Base-by-base conservation (phyloP, 495 filamentous ascomycete species). In the Hyaloscypha variabilis region DNA sequence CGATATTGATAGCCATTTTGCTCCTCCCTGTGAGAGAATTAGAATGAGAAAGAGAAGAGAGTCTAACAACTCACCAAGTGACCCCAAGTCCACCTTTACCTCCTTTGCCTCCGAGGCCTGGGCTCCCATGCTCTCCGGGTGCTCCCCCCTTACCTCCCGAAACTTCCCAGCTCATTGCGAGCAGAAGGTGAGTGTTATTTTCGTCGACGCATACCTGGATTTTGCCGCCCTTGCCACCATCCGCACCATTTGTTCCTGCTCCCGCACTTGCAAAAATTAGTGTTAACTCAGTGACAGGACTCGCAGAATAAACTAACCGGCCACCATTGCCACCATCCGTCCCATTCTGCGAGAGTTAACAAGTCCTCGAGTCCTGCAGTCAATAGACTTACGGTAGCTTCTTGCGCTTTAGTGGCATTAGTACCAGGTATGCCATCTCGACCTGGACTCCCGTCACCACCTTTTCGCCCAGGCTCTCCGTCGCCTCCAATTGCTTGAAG, bases 401-500 rank as follows among this genome's bases (percentile, higher is more conserved):
- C 60, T 25, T 62, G 60, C 8, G 70, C 70, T n/a, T 69, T 76
- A 58, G 73, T 70, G 14, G 67, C 54, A 66, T 75, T 39, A 60
- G 58, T 65, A 3, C 60, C 60, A 6, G 60, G 60, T n/a, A 14
- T 36, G 49, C 76, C 52, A 71, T 62, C 60, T 65, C 60, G 64
- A 71, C 64, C 57, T 60, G n/a, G 62, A 71, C 21, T 64, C 65
- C 53, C 65, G 55, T 42, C 74, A 72, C 71, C 69, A 13, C 73
- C 74, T 29, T 63, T 66, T 21, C 70, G 65, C 1, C 76, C 77
- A 39, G 73, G 67, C 17, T 73, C 66, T 14, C 77, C 77, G n/a
- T 73, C 58, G 1, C 71, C 75, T 11, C 77, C 77, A 1, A 46
- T 66, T 64, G 4, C 77, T 76, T 14, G 77, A 75, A 50, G 63